Percentiles rank a stretch among this genome's conserved stretches.
Conservation (phyloP, 257 asterid genomes). For the Solanum stenotomum region DNA sequence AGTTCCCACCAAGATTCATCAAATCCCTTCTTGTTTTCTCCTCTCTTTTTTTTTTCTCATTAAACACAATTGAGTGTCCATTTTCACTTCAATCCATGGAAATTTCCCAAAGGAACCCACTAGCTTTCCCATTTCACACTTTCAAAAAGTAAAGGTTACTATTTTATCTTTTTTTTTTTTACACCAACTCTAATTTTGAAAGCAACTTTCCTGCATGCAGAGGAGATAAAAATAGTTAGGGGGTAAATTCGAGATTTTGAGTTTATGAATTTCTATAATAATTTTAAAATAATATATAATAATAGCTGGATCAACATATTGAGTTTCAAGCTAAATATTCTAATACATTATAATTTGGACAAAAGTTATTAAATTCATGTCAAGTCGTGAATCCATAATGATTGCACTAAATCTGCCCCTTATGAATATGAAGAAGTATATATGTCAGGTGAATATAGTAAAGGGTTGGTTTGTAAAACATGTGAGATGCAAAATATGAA, state of each 20-base stretch:
- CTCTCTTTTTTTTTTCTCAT: slow-evolving; percentile 1
- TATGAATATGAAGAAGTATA: neutral
- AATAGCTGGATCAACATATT: neutral
- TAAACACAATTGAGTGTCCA: slow-evolving; percentile 16
- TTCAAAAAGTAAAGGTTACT: slow-evolving; percentile 30
- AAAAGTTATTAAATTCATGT: neutral
- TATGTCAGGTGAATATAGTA: neutral
- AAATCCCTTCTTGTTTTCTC: neutral
- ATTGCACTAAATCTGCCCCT: neutral
- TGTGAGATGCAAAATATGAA: neutral
- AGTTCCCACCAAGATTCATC: slow-evolving; percentile 61
- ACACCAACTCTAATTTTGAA: neutral
- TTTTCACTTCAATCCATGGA: slow-evolving; percentile 16
- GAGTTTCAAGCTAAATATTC: neutral
- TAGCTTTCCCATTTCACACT: slow-evolving; percentile 13
- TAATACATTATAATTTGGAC: neutral
- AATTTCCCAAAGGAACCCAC: neutral
- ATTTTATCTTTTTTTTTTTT: neutral
- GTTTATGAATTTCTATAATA: neutral
- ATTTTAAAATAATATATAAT: neutral
- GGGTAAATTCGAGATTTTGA: neutral
- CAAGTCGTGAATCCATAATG: neutral
- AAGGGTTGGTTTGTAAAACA: neutral
- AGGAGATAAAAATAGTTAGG: neutral
- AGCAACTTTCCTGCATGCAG: neutral